Base-by-base conservation (phyloP, 2,329 filamentous ascomycete species). In the Calonectria hawksworthii region DNA sequence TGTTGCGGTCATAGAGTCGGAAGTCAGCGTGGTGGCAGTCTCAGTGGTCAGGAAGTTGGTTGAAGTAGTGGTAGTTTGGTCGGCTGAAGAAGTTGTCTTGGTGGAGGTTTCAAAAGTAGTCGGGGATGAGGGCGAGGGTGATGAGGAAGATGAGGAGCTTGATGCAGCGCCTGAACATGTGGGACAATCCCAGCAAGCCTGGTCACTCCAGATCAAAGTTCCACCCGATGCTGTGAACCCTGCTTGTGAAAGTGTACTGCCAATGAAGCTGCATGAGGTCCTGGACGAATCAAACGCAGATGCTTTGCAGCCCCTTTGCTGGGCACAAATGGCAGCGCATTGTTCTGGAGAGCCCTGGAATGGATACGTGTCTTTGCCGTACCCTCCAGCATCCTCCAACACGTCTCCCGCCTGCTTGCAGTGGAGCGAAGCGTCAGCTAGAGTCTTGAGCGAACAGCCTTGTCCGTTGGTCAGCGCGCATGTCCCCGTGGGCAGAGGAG, bases 111-210 rank as follows among this genome's bases (percentile, higher is more conserved):
- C 67, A n/a, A 70, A 70, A 13, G 67, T 70, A 1, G 67, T 63
- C 4, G 16, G 47, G 7, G 64, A 16, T 9, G 64, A 36, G n/a
- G 30, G 26, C 9, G 77, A 76, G 0, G 67, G 30, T 0, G 73
- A 30, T 16, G 69, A 41, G 1, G 72, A 76, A 36, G 69, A 21
- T n/a, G 54, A 47, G 47, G 54, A 16, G 10, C 14, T 38, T 4
- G 41, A 38, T 41, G 36, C 23, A 4, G 56, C 54, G 34, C 23
- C 23, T 23, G 69, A 77, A 26, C 76, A 66, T 2, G 66, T 68
- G 1, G 75, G 76, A 23, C 76, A 78, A 26, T 76, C 65, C 47
- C 65, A 77, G 65, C 76, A 78, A 7, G 63, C 72, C 23, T 78
- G 75, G 6, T 78, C 75, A 21, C 68, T 78, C 54, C 76, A 77